Evolutionary conservation across 176 grass and related monocot species (phyloP).

Genomic region (Puccinellia tenuiflora): DNA sequence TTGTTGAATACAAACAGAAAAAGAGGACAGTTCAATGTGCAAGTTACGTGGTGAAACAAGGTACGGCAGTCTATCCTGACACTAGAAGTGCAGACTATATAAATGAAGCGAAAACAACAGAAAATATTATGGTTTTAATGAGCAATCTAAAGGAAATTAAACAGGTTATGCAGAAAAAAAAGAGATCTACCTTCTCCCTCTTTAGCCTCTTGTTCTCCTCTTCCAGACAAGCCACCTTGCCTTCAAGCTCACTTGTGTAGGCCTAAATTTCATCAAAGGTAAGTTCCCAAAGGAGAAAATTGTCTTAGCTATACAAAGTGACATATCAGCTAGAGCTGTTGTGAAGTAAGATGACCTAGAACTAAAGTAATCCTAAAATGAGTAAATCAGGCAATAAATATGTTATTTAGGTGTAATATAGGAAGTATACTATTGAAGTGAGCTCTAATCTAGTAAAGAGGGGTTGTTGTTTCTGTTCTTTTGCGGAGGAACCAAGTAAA

Average conservation of each 20-base stretch:
- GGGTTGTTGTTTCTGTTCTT: neutral
- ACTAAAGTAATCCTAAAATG: neutral
- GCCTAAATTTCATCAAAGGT: neutral
- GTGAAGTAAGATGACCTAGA: neutral
- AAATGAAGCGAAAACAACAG: neutral
- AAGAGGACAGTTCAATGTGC: neutral
- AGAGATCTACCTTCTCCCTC: conserved; percentile 3
- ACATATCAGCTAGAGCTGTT: neutral
- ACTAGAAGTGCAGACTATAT: neutral
- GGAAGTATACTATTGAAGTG: neutral
- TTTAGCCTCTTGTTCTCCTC: conserved; percentile 17
- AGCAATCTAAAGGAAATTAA: neutral
- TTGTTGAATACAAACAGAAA: neutral
- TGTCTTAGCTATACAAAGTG: neutral
- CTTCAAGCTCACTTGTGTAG: conserved; percentile 6
- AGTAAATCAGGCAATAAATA: neutral
- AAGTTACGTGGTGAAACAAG: neutral
- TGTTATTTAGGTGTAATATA: neutral
- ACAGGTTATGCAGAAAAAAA: neutral
- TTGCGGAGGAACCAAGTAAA: neutral
- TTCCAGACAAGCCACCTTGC: conserved; percentile 1
- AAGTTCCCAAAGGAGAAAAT: neutral
- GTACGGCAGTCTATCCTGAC: neutral
- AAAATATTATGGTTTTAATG: neutral
- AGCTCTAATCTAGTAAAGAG: neutral